phyloP scores from a whole-genome alignment of 805 yeast genomes.

The Myxozyma mucilagina region DNA sequence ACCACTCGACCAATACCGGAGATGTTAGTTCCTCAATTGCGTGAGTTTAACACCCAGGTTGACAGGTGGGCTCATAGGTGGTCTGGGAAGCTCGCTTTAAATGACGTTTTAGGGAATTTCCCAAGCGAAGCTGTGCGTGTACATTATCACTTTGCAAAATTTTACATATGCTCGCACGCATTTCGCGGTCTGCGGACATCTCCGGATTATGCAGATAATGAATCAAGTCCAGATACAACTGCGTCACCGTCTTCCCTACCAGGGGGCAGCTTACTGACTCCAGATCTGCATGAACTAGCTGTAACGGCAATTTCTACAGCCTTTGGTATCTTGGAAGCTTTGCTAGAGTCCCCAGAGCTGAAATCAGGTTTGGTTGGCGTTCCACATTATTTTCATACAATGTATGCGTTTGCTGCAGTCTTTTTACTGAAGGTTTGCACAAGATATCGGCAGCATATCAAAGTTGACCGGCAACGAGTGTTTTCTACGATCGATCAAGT shows the following conservation, averaged over 20 bases:
- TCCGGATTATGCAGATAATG: neutral
- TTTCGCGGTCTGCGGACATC: constrained; percentile 21
- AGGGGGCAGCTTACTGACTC: constrained; percentile 7
- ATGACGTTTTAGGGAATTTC: constrained; percentile 13
- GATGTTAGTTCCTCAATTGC: constrained; percentile 15
- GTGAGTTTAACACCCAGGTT: constrained; percentile 17
- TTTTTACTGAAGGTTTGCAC: constrained; percentile 23
- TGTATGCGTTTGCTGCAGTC: constrained; percentile 28
- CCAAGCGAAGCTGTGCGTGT: constrained; percentile 25
- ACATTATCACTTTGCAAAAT: constrained; percentile 22
- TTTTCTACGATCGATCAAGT: constrained; percentile 6
- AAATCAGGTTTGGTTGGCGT: constrained; percentile 18
- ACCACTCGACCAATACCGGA: constrained; percentile 13
- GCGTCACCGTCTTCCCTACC: neutral
- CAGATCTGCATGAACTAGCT: constrained; percentile 15
- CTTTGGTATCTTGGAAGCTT: constrained; percentile 12
- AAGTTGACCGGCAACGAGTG: constrained; percentile 11
- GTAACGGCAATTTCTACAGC: constrained; percentile 20
- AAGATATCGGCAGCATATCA: constrained; percentile 15
- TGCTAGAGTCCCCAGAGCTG: constrained; percentile 20
- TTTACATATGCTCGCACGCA: constrained; percentile 25
- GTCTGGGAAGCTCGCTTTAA: constrained; percentile 16
- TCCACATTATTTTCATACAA: constrained; percentile 27
- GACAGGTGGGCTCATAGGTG: constrained; percentile 24
- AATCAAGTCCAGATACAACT: neutral